phyloP scores from a whole-genome alignment of 192 early-diverging fungal species.

The Backusella australiensis region DNA sequence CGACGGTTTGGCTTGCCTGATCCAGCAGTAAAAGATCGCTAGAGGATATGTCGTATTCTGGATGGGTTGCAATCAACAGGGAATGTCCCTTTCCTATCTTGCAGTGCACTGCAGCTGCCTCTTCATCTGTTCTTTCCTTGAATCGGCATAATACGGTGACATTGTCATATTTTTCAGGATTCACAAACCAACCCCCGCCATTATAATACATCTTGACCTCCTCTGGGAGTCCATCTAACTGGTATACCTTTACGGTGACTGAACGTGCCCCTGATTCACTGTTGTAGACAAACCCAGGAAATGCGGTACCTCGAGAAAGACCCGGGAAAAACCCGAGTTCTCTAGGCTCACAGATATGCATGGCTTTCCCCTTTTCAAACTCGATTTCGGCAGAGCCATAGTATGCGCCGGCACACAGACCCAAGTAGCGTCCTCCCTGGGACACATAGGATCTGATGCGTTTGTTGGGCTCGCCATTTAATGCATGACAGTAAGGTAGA shows the following conservation, averaged over 20 bases:
- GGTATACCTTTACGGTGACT: constrained; percentile 46
- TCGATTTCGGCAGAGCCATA: constrained; percentile 71
- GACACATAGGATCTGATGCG: constrained; percentile 66
- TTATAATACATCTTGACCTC: constrained; percentile 60
- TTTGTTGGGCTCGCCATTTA: constrained; percentile 61
- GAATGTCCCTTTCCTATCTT: constrained; percentile 64
- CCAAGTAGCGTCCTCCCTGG: constrained; percentile 82
- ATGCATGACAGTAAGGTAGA: constrained; percentile 71
- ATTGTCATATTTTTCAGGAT: constrained; percentile 31
- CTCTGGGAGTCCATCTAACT: not conserved
- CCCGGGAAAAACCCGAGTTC: constrained; percentile 73
- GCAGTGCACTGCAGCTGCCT: constrained; percentile 69
- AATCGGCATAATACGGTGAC: constrained; percentile 43
- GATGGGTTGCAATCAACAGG: constrained; percentile 76
- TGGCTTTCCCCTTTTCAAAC: constrained; percentile 68
- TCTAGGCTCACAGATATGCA: constrained; percentile 72
- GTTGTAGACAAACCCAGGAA: constrained; percentile 85
- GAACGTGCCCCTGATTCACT: constrained; percentile 70
- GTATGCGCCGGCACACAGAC: constrained; percentile 91
- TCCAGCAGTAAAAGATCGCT: constrained; percentile 51
- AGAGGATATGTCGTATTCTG: constrained; percentile 71
- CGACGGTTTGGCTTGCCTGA: constrained; percentile 40
- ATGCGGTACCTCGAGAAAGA: constrained; percentile 69
- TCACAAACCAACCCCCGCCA: constrained; percentile 68
- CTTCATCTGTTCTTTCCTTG: constrained; percentile 27